Evolutionary conservation across 2,329 filamentous ascomycete species (phyloP), one percentile per base, ranked within the genome.

Genomic region (Xylaria sp.): DNA sequence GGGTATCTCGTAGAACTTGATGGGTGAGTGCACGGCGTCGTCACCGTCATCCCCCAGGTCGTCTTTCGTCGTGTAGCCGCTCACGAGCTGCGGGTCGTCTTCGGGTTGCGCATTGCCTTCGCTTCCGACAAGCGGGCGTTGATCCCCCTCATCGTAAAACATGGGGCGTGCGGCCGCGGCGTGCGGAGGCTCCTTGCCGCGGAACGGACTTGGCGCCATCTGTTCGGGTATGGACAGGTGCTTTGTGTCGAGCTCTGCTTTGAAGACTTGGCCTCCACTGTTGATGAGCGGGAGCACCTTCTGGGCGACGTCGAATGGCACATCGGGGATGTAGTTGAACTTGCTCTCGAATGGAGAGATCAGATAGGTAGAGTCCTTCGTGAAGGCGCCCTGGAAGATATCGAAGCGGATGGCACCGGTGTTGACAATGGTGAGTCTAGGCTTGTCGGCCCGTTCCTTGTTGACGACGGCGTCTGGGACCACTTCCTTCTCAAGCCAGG

Each of bases 361-460:
- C 38, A 94, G 89, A 73, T 87, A 98, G 0, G 90, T 92, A 3
- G 89, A 90, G 74, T 99, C 95, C 38, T 87, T 87, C 0, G 95
- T 98, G 72, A 98, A 98, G 0, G 89, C 81, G 0, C 95, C 95
- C 74, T 94, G 87, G 82, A 97, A 96, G 63, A 99, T 91, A 75
- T 99, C 95, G 75, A 98, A 99, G 44, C 95, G 90, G 67, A 99
- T 87, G 3, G 91, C 91, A 25, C 95, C 95, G 0, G 92, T 97
- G 76, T 99, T 99, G 58, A 91, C 82, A 52, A 98, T 86, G 29
- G 89, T 87, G 10, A 98, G 78, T 6, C 86, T 84, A 9, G 92
- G 83, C 40, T 84, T 81, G 58, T 87, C 82, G 23, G 83, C 80
- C 3, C 89, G 82, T 31, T 82, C 78, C 40, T 84, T 72, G 57